These are phyloP conservation scores for Trametes punicea DNA, from an alignment of 768 basidiomycete species.

Conservation along the genomic window DNA sequence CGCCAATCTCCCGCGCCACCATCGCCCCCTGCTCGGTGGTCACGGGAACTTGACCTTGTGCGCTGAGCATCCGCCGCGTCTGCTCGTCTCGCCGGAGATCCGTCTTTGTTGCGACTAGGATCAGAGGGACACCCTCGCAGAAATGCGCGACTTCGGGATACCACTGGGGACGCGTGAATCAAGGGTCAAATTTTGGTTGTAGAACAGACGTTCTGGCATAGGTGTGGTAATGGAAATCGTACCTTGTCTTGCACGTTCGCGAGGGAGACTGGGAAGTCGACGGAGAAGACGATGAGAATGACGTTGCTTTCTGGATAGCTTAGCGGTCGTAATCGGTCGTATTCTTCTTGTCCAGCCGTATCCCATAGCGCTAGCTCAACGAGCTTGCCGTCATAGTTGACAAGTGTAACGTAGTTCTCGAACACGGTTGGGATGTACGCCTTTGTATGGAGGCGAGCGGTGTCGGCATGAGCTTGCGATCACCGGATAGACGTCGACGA, in stretches of 20 bases:
- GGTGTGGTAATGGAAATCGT: conserved; percentile 21
- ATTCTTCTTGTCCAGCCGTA: conserved; percentile 96
- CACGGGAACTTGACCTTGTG: conserved; percentile 84
- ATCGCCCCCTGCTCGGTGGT: conserved; percentile 75
- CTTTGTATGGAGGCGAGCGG: conserved; percentile 37
- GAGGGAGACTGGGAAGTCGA: conserved; percentile 89
- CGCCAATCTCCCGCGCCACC: conserved; percentile 93
- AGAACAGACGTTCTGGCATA: background rate
- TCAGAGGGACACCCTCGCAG: conserved; percentile 83
- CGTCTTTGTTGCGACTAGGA: conserved; percentile 91
- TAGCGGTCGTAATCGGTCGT: conserved; percentile 82
- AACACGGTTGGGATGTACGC: conserved; percentile 93
- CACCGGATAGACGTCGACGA: conserved; percentile 11
- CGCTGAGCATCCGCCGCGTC: conserved; percentile 82
- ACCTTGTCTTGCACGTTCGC: conserved; percentile 91
- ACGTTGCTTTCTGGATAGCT: conserved; percentile 89
- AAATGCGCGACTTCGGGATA: conserved; percentile 91
- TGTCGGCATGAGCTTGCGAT: background rate
- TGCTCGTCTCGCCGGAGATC: conserved; percentile 86
- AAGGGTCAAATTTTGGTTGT: background rate
- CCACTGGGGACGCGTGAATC: conserved; percentile 57
- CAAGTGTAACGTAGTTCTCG: conserved; percentile 89
- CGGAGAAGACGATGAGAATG: conserved; percentile 90
- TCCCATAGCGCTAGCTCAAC: conserved; percentile 98
- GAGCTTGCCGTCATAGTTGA: conserved; percentile 81